Base-by-base conservation (phyloP, 371 early-diverging fungal genomes). In the Funneliformis caledonium region DNA sequence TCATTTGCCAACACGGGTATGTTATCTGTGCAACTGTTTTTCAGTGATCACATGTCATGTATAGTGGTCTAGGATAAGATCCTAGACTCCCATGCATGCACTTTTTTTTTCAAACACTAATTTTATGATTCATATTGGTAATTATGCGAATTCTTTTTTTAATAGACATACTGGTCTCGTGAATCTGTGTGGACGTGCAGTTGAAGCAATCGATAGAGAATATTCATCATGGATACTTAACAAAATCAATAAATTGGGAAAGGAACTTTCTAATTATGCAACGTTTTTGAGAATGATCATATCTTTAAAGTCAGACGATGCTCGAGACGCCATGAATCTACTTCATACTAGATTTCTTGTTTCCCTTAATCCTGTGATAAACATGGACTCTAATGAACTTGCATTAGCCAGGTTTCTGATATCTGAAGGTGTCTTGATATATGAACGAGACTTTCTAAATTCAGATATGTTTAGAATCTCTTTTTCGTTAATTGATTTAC, bases 121-220 rank as follows among this genome's bases (percentile, higher is more conserved):
- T n/a, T n/a, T n/a, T n/a, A n/a, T n/a, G n/a, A n/a, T n/a, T n/a
- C n/a, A n/a, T n/a, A n/a, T n/a, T n/a, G 52, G 52, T 62, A 26
- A 62, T n/a, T 62, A 26, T 62, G n/a, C 43, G 1, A 33, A 69
- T 69, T 69, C 19, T n/a, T 37, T 69, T 43, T 69, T 33, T 12
- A 69, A 69, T 37, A 69, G 43, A 69, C 45, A 69, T 45, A 7
- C 45, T 69, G 69, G 69, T 43, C 69, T 69, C 1, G 42, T 68
- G 0, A 68, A 68, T 37, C 69, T 68, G 19, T 68, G 69, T 14
- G 43, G 45, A 37, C 14, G 43, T 11, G 19, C 2, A 19, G 14
- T 68, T 37, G 19, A 14, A 4, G 37, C 1, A 33, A 68, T 68
- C 10, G 43, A n/a, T 43, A 8, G 31, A 16, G 45, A 69, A 19